Base-by-base conservation (phyloP, 345 rosid genomes). In the Citrus glauca region DNA sequence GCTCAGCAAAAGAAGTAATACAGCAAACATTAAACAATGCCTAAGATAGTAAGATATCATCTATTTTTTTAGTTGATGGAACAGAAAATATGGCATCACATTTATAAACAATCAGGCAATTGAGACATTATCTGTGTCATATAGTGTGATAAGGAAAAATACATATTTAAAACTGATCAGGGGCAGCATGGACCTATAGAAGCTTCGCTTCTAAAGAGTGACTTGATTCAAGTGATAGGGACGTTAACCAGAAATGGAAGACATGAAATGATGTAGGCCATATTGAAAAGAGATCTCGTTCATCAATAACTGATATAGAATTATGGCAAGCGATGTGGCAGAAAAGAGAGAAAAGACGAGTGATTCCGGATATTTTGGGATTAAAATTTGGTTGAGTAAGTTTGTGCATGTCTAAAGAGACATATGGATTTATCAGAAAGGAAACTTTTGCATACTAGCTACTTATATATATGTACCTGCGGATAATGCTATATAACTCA, bases 401-500 rank as follows among this genome's bases (percentile, higher is more conserved):
- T 35, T 64, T 28, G 60, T 17, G 16, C 22, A 4, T 48, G 45
- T 75, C 71, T 14, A 75, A 9, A 62, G 45, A 61, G 57, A 64
- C 9, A 30, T 25, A 60, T 20, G 50, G n/a, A 50, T 32, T 53
- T 60, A 50, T n/a, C 33, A 66, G 56, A 13, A 74, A 60, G 63
- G 35, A 63, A 33, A 75, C 56, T 27, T 53, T 50, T 66, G 22
- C 45, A 37, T 17, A 30, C 28, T 17, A 56, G 53, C 24, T 6
- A 65, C 70, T 74, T 13, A 9, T 53, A 75, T 22, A 60, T 73
- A 42, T 76, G 81, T 88, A 95, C 99, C 99, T 92, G 74, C 96
- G 94, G 79, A 95, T 88, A 79, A 95, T 95, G 87, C 97, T 93
- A 73, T 93, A 95, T 65, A 95, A 87, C 84, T 95, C 99, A 56